These are phyloP conservation scores for Huntiella moniliformis DNA, from an alignment of 2,329 filamentous ascomycete species.

Conservation along the genomic window DNA sequence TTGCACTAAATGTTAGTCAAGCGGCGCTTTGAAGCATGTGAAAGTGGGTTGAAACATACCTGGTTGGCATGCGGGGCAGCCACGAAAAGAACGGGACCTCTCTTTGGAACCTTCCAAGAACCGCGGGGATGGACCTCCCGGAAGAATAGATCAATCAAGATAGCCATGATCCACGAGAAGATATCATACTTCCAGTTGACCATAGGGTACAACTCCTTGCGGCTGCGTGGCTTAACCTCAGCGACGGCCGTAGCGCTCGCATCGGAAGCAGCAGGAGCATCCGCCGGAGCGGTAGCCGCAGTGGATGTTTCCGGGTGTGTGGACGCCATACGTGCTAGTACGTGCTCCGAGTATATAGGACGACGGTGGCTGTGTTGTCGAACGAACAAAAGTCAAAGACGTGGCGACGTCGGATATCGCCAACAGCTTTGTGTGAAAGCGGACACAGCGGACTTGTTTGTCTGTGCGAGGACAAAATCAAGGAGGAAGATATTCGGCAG, in stretches of 20 bases:
- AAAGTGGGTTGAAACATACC: slow-evolving; percentile 27
- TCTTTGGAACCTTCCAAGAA: slow-evolving; percentile 82
- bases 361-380: too few species aligned
- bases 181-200: slow-evolving; percentile 58
- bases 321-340: neutral
- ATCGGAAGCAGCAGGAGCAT: neutral
- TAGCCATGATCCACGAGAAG: slow-evolving; percentile 57
- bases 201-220: slow-evolving; percentile 47
- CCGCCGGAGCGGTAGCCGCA: neutral
- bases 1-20: neutral
- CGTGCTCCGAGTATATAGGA: neutral
- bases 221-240: neutral
- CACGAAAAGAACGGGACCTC: slow-evolving; percentile 83
- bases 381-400: too few species aligned
- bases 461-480: too few species aligned
- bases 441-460: too few species aligned
- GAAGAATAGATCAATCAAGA: slow-evolving; percentile 93
- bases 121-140: slow-evolving; percentile 88
- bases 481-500: too few species aligned
- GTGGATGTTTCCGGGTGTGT: neutral
- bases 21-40: neutral
- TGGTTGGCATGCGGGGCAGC: slow-evolving; percentile 94
- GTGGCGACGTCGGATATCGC: neutral
- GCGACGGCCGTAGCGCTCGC: neutral
- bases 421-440: too few species aligned